phyloP scores from a whole-genome alignment of 2,329 filamentous ascomycete genomes.

The Pyrenochaeta sp. region DNA sequence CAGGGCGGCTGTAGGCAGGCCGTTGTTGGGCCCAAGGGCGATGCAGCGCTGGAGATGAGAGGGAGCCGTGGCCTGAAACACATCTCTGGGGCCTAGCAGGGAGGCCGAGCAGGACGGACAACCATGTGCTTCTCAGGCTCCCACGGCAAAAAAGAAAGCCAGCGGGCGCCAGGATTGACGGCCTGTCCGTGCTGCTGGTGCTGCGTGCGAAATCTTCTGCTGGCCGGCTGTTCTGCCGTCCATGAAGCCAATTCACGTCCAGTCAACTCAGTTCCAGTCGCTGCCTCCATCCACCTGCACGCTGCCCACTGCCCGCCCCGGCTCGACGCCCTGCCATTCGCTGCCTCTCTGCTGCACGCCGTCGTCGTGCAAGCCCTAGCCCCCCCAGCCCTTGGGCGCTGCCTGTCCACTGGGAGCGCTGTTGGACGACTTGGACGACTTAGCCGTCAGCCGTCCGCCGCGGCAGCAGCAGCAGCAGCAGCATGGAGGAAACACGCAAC shows the following conservation, averaged over 20 bases:
- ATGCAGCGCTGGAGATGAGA: conserved; percentile 12
- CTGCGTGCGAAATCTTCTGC: neutral
- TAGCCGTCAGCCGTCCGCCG: conserved; percentile 9
- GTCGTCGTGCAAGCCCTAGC: conserved; percentile 1
- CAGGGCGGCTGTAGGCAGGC: conserved; percentile 6
- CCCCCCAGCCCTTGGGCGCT: neutral
- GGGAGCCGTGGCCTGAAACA: conserved; percentile 16
- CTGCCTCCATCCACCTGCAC: conserved; percentile 1
- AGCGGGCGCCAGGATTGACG: neutral
- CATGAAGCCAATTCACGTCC: too few species aligned
- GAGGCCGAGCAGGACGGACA: neutral
- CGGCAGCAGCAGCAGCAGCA: conserved; percentile 7
- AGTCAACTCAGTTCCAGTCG: neutral
- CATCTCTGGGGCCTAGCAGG: conserved; percentile 3
- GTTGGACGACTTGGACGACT: neutral
- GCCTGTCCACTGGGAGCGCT: neutral
- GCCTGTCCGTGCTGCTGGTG: conserved; percentile 8
- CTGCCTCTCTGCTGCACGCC: neutral
- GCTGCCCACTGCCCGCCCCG: conserved; percentile 1
- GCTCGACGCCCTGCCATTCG: neutral
- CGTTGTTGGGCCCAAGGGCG: conserved; percentile 8
- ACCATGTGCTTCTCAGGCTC: neutral
- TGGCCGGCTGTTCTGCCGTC: neutral
- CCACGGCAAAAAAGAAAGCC: neutral
- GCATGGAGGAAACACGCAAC: conserved; percentile 26